Base-by-base conservation (phyloP, 2,329 filamentous ascomycete genomes). In the Penicillium janthinellum region DNA sequence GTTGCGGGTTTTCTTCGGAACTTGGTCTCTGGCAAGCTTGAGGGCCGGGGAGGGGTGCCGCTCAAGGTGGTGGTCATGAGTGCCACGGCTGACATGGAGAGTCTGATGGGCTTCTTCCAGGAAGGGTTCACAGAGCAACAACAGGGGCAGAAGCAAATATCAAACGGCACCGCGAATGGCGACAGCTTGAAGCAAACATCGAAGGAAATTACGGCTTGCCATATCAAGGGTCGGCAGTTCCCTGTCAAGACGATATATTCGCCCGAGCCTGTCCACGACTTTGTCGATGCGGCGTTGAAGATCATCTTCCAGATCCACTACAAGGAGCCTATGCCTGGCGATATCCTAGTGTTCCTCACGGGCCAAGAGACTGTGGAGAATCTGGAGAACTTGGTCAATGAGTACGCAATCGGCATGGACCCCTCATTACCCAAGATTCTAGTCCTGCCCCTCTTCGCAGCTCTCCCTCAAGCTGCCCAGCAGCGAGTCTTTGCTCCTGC, bases 41-140 rank as follows among this genome's bases (percentile, higher is more conserved):
- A 84, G 47, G 87, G 87, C 6, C 86, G 90, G 4, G 87, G 88
- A 7, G 90, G 90, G 5, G 79, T 89, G 34, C 88, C 90, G 1
- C 79, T 99, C 57, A 98, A 96, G 74, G 87, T 98, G 3, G 86
- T 96, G 37, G 86, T 98, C 71, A 99, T 99, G 95, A 97, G 93
- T 82, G 95, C 95, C 52, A 99, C 95, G 6, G 91, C 92, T 39
- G 91, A 98, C 74, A 88, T 96, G 59, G 88, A 94, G 61, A 86
- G 84, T 57, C 86, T 98, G 35, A 83, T 86, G 45, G 79, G 81
- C 0, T 98, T 96, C 74, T 97, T 98, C 64, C 77, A 71, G 34
- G 73, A 76, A 25, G 77, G 73, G 15, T 68, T 67, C 11, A 61
- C 58, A 17, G 5, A 31, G 3, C 50, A 60, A 20, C 5, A 22